Base-by-base conservation (phyloP, 257 asterid genomes). In the Penstemon newberryi region DNA sequence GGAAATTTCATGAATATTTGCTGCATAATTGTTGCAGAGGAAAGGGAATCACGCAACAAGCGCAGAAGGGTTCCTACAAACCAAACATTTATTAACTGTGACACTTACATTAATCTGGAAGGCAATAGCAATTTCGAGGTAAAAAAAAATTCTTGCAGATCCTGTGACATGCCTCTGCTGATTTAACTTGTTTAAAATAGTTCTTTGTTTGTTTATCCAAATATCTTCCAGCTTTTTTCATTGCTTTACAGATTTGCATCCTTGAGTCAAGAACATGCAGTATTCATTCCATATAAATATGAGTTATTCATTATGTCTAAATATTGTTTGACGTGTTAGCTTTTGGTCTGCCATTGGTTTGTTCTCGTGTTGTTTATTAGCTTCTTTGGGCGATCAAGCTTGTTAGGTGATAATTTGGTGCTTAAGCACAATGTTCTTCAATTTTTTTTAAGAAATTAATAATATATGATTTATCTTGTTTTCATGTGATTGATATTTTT, bases 81-180 rank as follows among this genome's bases (percentile, higher is more conserved):
- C 75, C 88, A 72, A 65, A 69, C 89, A 73, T 63, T 81, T 56
- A 77, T 79, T 52, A 79, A 83, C 49, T 79, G 85, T 8, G 89
- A 79, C 52, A 69, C 67, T 60, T 84, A 73, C 67, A 82, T 89
- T 57, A 94, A 83, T 77, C 79, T 87, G 57, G 98, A 89, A 73
- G 88, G 81, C 74, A 61, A 80, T 60, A 74, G 82, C 81, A 88
- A 81, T 60, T 70, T 87, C 36, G 65, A 4, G 90, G 99, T 93
- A 80, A 73, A 40, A 43, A 15, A 19, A 50, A 53, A 54, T 47
- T 78, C 54, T 13, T 70, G 43, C 40, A 36, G 19, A 13, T 3
- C 15, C 43, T 39, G 36, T 3, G 45, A 42, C 37, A 3, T 47
- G 58, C 19, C 3, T 10, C n/a, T 53, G 40, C 52, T 66, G 49